Evolutionary conservation across 1,284 basidiomycete genomes (phyloP), one percentile per base, ranked within the genome.

Genomic region (Moesziomyces antarcticus): DNA sequence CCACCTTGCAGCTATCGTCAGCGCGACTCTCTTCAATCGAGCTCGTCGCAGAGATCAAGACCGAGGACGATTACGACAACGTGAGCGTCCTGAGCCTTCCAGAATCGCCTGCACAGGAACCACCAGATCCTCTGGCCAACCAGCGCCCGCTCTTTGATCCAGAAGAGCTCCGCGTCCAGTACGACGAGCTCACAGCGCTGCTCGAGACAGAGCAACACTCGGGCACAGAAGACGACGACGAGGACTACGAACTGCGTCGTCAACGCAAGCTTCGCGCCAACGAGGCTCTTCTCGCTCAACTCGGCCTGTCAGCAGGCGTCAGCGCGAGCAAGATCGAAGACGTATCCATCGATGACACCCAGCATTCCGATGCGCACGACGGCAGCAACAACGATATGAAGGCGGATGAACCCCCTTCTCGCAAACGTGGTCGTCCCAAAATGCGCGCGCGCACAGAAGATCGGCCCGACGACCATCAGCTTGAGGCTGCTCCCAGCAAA

Each of bases 221-320:
- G 50, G 65, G 64, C 22, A 35, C 35, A 16, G 70, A 61, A 14
- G 60, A 64, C 9, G 60, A 68, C 16, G 59, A 68, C n/a, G 69
- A 75, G 40, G 42, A 57, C 21, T 75, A 75, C 55, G 73, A 75
- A 41, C 42, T 65, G 51, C 57, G 59, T 30, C 64, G 70, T 13
- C 54, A 58, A 13, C 57, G 70, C 27, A 73, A 69, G 42, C 37
- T 70, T 14, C 64, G 62, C 14, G 56, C 45, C 0, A 73, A 75
- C 40, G 70, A 69, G 20, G 62, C 60, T 9, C 55, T 75, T 3
- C 49, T 75, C 2, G 69, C 60, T 20, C 57, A 73, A 35, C 73
- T 75, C 14, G 61, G 57, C 10, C 65, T 73, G n/a, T 51, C 64
- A 22, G 50, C 37, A 3, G 30, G 30, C 30, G 30, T 11, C 9